Base-by-base conservation (phyloP, 257 asterid species). In the Jacaranda mimosifolia region DNA sequence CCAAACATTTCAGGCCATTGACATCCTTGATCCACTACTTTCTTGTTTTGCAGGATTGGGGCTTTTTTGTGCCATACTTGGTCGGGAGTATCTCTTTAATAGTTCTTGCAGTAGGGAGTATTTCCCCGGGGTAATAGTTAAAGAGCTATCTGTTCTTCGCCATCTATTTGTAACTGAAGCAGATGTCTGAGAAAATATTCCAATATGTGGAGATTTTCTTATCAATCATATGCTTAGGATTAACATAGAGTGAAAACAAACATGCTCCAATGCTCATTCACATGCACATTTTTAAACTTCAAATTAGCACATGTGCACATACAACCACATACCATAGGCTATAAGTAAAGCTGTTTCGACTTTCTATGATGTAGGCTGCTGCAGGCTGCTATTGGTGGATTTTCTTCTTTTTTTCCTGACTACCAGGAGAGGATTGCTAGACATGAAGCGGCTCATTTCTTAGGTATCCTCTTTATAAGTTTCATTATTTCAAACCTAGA, bases 361-460 rank as follows among this genome's bases (percentile, higher is more conserved):
- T 43, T 73, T 77, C 57, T 69, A 11, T 72, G 64, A 72, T 68
- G 76, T 78, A 92, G 99, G 88, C 92, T 92, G 81, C 98, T 94
- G 82, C 99, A 94, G 89, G 99, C 99, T 49, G 91, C 96, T 77
- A 92, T 92, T 59, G 96, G 91, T 70, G 93, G 94, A 67, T 94
- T 92, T 82, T 90, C 99, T 80, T 78, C 93, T 3, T 85, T 94
- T 76, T 92, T 91, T 77, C 97, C 97, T 65, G 98, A 94, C 82
- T 91, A 91, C 79, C 87, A 89, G 82, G 99, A 94, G 70, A 89
- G 98, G 82, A 92, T 94, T 71, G 86, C 98, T 74, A 85, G 97
- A 64, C 99, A 94, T 62, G 99, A 94, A 85, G 98, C 99, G 68
- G 99, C 98, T 75, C 99, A 94, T 76, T 94, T 94, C 83, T 82